Conservation (phyloP, 306 rosid genomes). For the Sicyos baderoa region DNA sequence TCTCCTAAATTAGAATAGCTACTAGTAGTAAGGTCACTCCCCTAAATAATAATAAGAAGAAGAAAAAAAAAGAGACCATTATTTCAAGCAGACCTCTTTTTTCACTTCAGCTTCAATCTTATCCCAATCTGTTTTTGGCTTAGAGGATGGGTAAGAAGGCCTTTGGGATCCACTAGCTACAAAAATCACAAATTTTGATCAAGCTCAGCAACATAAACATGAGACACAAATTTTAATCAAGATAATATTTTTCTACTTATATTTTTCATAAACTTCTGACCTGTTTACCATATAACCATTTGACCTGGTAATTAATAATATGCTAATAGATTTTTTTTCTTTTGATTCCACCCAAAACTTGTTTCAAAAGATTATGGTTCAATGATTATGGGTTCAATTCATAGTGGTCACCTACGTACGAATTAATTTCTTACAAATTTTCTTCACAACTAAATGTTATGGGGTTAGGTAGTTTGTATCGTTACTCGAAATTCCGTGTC, state of each 20-base stretch:
- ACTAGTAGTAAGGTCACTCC: slow-evolving; percentile 9
- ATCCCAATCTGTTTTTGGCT: slow-evolving; percentile 69
- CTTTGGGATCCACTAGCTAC: slow-evolving; percentile 41
- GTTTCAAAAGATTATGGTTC: too few species aligned
- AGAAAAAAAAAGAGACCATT: background rate
- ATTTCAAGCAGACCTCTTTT: slow-evolving; percentile 54
- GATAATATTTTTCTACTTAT: background rate
- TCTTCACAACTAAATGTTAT: too few species aligned
- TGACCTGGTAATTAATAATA: background rate
- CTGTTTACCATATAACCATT: background rate
- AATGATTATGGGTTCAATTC: too few species aligned
- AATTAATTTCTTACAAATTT: too few species aligned
- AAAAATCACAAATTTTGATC: slow-evolving; percentile 19
- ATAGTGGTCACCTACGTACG: too few species aligned
- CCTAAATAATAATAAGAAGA: background rate
- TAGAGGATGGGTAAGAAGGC: slow-evolving; percentile 81
- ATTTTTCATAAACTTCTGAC: too few species aligned
- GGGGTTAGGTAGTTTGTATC: too few species aligned
- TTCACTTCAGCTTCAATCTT: slow-evolving; percentile 80
- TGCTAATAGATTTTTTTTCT: background rate
- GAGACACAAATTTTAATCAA: background rate
- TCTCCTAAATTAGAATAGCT: slow-evolving; percentile 48
- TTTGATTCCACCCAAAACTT: too few species aligned
- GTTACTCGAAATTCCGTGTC: too few species aligned
- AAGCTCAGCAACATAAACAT: background rate